Conservation (phyloP, 176 grass and related monocot genomes). For the Zea mays region Zm-B73-REFERENCE-NAM-5.0 NC_050101.1:172940501-172941000, state of each 20-base stretch:
- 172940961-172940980: constrained; percentile 51
- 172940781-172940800: constrained; percentile 10
- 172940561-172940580: neutral
- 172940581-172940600: neutral
- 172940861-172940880: neutral
- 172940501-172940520: neutral
- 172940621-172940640: neutral
- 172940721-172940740: constrained; percentile 11
- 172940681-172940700: neutral
- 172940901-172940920: constrained; percentile 52
- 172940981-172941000: constrained; percentile 34
- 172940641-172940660: neutral
- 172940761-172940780: constrained; percentile 14
- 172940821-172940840: constrained; percentile 39
- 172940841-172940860: constrained; percentile 16
- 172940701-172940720: neutral
- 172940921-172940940: constrained; percentile 67
- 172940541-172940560: neutral
- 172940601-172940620: neutral
- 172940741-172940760: constrained; percentile 27
- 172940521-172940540: neutral
- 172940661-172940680: neutral
- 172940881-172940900: neutral
- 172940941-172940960: constrained; percentile 69
- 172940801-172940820: constrained; percentile 28